Evolutionary conservation across 306 rosid species (phyloP), one percentile per base, ranked within the genome.

Genomic region (Quercus bicolor): DNA sequence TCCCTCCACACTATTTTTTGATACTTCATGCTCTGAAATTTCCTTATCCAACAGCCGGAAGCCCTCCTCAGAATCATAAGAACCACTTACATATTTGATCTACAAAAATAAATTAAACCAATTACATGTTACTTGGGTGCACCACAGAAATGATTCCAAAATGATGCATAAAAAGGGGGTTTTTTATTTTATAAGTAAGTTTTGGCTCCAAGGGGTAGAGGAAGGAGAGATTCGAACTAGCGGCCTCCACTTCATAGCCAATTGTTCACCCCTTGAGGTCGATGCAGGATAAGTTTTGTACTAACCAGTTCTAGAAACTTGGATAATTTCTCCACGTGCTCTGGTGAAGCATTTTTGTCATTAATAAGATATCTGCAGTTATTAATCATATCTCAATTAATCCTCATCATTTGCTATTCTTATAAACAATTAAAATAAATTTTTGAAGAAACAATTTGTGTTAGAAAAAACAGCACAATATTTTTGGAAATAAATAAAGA

Each of bases 291-390:
- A 68, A 48, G 70, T 12, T 64, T n/a, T 61, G 70, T 57, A 69
- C 98, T 85, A 65, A 95, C 99, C 97, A 95, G 92, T 84, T 83
- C 89, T 86, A 93, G 87, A 88, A 95, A 95, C 54, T 89, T 80
- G 0, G 89, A 70, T 74, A 95, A 89, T 56, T 56, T 59, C 56
- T 85, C 86, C 85, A 74, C 81, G 57, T 82, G 82, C 85, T 86
- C 78, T 33, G 88, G 68, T 23, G 91, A 86, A 82, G 87, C 82
- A 73, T 77, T 83, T 81, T 90, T 90, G 19, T 80, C 88, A 59
- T 24, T 20, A 59, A 90, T 83, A 70, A 95, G 98, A 90, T 90
- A 90, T 73, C 99, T 95, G 96, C 87, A 86, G 66, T 76, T 40
- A 70, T 79, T 69, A 14, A 70, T 75, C 78, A 82, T 61, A 83